Evolutionary conservation across 257 asterid species (phyloP), one percentile per base, ranked within the genome.

Genomic region (Oldenlandia corymbosa): DNA sequence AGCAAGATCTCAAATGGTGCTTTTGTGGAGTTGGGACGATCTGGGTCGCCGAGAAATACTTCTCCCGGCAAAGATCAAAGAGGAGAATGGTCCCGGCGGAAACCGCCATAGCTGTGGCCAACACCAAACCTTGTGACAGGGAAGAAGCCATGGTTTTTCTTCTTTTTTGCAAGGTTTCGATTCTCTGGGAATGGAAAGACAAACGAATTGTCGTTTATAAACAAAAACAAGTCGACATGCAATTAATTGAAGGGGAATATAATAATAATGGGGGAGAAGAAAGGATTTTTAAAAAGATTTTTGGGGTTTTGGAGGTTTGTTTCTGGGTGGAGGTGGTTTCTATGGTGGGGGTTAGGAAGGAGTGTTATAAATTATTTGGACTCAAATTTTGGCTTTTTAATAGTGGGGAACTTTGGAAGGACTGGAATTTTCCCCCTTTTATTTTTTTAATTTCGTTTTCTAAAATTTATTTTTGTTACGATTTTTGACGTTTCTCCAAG

Each of bases 101-200:
- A 39, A 86, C 88, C 0, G 90, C 95, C 87, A 91, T 80, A 55
- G 95, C 96, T 21, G 97, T 85, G 41, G 96, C 97, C 32, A 88
- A 64, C 55, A 84, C 95, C 11, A 84, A 36, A 51, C 84, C 88
- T 61, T 85, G 92, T 24, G 90, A 75, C 76, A 81, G 64, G 13
- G 76, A 64, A 43, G 82, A 71, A n/a, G n/a, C n/a, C 84, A 79
- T 77, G 8, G 24, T 24, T 17, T 21, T 49, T 21, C 20, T 2
- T 1, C 53, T n/a, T n/a, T n/a, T n/a, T n/a, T n/a, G n/a, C n/a
- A n/a, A n/a, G n/a, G n/a, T n/a, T n/a, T n/a, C n/a, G n/a, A n/a
- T n/a, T n/a, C n/a, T n/a, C n/a, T n/a, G n/a, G n/a, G 5, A 49
- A 48, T 7, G 11, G 54, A 20, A 42, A 18, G 47, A 42, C 2